Evolutionary conservation across 192 early-diverging fungal genomes (phyloP), one percentile per base, ranked within the genome.

Genomic region (Backusella tuberculispora): DNA sequence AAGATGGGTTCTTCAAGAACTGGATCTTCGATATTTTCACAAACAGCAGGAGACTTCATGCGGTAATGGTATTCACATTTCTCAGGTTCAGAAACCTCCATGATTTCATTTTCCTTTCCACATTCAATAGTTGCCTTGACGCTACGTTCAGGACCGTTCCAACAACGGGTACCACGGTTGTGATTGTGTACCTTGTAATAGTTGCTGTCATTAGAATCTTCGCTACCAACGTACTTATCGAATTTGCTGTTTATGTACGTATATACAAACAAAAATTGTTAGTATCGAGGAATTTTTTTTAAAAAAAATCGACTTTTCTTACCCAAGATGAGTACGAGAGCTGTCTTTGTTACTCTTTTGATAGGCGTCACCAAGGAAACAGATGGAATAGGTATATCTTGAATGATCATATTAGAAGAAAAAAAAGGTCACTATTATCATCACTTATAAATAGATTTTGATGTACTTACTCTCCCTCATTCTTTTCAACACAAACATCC

Each of bases 11-110:
- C 37, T 40, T 41, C 47, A 19, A 48, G 43, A 67, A 63, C 42
- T 37, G 40, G 46, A 29, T 29, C 48, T 29, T 47, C 37, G 37
- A 43, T 63, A 13, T 80, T 73, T 13, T 47, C 48, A 78, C 97
- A 99, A 3, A 89, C 95, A 72, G 94, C 94, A 5, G 97, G 97
- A 0, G 93, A 88, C 37, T 81, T 77, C 81, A 98, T 83, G 50
- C 78, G 84, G 65, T 94, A 90, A 10, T 84, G 75, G 75, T 99
- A 99, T 83, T 97, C 97, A 82, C 98, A 99, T 84, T 97, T 97
- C 72, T 87, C 93, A 10, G 95, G 96, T 82, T 99, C 98, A 3
- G 88, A 74, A 1, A 98, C 93, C 8, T 86, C 80, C 0, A 91
- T 41, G 17, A 98, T 79, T 74, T 87, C 77, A 48, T 90, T 94